Percentiles rank a stretch among this genome's conserved stretches.
phyloP scores from a whole-genome alignment of 352 stramenopile genomes.

The Phytophthora rubi region DNA sequence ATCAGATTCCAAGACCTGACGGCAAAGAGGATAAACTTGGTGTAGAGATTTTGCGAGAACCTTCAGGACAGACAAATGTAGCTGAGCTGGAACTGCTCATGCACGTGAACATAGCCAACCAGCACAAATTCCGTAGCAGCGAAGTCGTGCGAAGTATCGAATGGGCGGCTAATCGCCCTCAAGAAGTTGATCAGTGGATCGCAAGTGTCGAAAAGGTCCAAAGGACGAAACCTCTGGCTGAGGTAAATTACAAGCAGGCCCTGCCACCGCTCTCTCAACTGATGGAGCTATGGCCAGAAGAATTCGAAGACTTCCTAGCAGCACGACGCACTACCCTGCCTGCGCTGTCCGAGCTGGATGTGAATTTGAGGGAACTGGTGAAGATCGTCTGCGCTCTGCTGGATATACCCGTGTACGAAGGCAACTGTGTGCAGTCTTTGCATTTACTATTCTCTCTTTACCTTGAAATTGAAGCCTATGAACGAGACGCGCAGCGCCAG shows the following conservation, averaged over 20 bases:
- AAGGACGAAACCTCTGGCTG: slow-evolving; percentile 68
- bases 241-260: slow-evolving; percentile 87
- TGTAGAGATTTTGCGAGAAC: slow-evolving; percentile 88
- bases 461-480: slow-evolving; percentile 70
- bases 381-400: slow-evolving; percentile 89
- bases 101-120: slow-evolving; percentile 67
- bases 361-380: slow-evolving; percentile 86
- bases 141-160: slow-evolving; percentile 90
- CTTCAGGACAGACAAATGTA: slow-evolving; percentile 86
- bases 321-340: slow-evolving; percentile 27
- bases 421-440: slow-evolving; percentile 86
- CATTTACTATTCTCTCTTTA: slow-evolving; percentile 94
- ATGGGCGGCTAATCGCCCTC: slow-evolving; percentile 80
- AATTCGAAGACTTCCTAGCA: slow-evolving; percentile 78
- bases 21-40: slow-evolving; percentile 78
- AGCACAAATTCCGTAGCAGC: slow-evolving; percentile 38
- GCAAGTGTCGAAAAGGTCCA: slow-evolving; percentile 91
- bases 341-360: slow-evolving; percentile 67
- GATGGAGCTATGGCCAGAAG: slow-evolving; percentile 92
- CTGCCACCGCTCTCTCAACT: slow-evolving; percentile 89
- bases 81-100: slow-evolving; percentile 92
- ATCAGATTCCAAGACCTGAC: slow-evolving; percentile 88
- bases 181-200: slow-evolving; percentile 94
- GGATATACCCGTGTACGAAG: slow-evolving; percentile 92
- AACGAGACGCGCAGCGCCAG: slow-evolving; percentile 46